Evolutionary conservation across 148 eudicot species (phyloP).

Genomic region (Rhododendron vialii): DNA sequence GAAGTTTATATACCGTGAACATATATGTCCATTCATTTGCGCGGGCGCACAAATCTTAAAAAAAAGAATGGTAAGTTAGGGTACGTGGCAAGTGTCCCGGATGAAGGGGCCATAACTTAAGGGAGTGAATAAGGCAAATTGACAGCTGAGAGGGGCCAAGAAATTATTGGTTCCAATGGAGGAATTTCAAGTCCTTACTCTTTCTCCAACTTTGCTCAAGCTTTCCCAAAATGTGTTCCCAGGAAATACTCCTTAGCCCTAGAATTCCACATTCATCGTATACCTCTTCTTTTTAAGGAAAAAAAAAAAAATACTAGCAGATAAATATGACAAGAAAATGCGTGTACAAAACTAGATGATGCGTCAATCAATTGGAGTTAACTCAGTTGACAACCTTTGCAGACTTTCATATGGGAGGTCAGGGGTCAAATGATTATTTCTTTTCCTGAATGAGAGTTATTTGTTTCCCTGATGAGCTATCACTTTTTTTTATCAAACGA

Average conservation of each 20-base stretch:
- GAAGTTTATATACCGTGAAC: background rate
- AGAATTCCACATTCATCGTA: conserved; percentile 5
- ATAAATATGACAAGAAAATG: background rate
- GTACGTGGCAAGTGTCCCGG: conserved; percentile 1
- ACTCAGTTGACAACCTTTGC: background rate
- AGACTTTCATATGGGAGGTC: background rate
- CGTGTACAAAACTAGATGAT: background rate
- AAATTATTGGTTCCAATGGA: conserved; percentile 12
- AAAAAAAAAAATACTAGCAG: background rate
- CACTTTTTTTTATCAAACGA: too few relatives aligned
- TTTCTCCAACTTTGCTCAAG: background rate
- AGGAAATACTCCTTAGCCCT: background rate
- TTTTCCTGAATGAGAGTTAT: too few relatives aligned
- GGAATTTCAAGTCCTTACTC: conserved; percentile 21
- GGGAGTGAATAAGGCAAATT: conserved; percentile 13
- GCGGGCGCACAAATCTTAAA: background rate
- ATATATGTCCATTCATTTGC: background rate
- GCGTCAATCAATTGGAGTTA: background rate
- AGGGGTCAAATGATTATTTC: background rate
- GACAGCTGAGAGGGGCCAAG: conserved; percentile 9
- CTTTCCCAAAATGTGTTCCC: conserved; percentile 8
- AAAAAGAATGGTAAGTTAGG: background rate
- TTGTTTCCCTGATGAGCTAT: background rate
- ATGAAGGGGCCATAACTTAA: conserved; percentile 18
- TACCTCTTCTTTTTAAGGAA: background rate